These are phyloP conservation scores for Phoma herbarum DNA, from an alignment of 2,329 filamentous ascomycete species.

Conservation along the genomic window DNA sequence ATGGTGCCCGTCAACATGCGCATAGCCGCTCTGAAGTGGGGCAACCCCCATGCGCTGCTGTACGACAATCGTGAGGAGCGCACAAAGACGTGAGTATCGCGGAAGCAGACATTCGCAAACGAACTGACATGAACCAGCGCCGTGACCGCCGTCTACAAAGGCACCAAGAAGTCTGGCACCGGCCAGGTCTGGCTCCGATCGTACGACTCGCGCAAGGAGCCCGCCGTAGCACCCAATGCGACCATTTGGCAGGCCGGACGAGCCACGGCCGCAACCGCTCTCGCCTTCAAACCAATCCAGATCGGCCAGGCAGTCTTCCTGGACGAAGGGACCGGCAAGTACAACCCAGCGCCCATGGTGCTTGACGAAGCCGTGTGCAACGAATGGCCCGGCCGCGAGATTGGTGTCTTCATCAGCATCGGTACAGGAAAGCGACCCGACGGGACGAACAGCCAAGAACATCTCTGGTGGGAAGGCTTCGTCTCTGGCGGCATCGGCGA, in stretches of 20 bases:
- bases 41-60: constrained; percentile 84
- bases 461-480: constrained; percentile 94
- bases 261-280: constrained; percentile 88
- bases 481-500: constrained; percentile 75
- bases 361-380: constrained; percentile 91
- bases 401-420: constrained; percentile 91
- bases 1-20: constrained; percentile 65
- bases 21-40: constrained; percentile 65
- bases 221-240: constrained; percentile 89
- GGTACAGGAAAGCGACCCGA: constrained; percentile 89
- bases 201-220: constrained; percentile 93
- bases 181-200: constrained; percentile 81
- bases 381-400: constrained; percentile 92
- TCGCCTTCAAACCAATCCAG: constrained; percentile 95
- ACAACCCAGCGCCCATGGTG: constrained; percentile 85
- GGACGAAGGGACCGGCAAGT: constrained; percentile 89
- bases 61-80: constrained; percentile 87
- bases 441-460: constrained; percentile 71
- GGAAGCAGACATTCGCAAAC: not conserved
- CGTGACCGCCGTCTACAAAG: constrained; percentile 90
- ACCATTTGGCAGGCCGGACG: constrained; percentile 97
- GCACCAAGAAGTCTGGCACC: constrained; percentile 71
- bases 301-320: constrained; percentile 94
- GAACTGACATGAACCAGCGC: constrained; percentile 64
- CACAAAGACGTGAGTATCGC: constrained; percentile 81